Conservation (phyloP, 169 alveolate genomes). For the Babesia bigemina region DNA sequence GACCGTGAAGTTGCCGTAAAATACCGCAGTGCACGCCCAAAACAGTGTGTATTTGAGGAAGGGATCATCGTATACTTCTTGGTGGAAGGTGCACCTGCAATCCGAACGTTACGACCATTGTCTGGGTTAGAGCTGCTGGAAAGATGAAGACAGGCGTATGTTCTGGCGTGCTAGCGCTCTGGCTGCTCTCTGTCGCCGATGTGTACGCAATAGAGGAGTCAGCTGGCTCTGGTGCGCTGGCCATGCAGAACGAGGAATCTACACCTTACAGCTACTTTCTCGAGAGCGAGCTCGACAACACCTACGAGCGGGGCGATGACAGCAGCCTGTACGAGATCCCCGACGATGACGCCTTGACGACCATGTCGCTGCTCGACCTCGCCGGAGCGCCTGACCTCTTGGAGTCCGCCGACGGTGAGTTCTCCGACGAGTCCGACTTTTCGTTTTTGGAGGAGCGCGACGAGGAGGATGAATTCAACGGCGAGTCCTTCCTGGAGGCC, state of each 20-base stretch:
- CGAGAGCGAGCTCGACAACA: slow-evolving; percentile 18
- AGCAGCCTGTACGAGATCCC: not conserved
- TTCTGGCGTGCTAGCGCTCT: not conserved
- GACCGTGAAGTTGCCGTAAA: too few relatives aligned
- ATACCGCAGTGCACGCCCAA: too few relatives aligned
- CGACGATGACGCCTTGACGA: not conserved
- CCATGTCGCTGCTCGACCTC: slow-evolving; percentile 8
- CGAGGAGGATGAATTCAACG: slow-evolving; percentile 1
- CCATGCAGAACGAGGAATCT: not conserved
- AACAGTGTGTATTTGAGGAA: too few relatives aligned
- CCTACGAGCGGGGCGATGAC: slow-evolving; percentile 4
- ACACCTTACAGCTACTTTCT: slow-evolving; percentile 20
- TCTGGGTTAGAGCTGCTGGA: not conserved
- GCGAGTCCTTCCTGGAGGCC: not conserved
- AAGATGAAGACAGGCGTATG: slow-evolving; percentile 8
- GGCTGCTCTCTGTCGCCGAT: not conserved
- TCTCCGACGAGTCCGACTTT: not conserved
- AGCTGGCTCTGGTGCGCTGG: not conserved
- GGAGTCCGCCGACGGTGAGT: not conserved
- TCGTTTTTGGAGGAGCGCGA: not conserved
- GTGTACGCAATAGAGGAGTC: not conserved
- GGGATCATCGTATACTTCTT: too few relatives aligned
- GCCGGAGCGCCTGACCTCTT: not conserved
- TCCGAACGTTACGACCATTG: not conserved
- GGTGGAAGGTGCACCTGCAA: too few relatives aligned